Percentiles rank a stretch among this genome's conserved stretches.
Evolutionary conservation across 495 filamentous ascomycete genomes (phyloP).

Genomic region (Aspergillus kassunensis): DNA sequence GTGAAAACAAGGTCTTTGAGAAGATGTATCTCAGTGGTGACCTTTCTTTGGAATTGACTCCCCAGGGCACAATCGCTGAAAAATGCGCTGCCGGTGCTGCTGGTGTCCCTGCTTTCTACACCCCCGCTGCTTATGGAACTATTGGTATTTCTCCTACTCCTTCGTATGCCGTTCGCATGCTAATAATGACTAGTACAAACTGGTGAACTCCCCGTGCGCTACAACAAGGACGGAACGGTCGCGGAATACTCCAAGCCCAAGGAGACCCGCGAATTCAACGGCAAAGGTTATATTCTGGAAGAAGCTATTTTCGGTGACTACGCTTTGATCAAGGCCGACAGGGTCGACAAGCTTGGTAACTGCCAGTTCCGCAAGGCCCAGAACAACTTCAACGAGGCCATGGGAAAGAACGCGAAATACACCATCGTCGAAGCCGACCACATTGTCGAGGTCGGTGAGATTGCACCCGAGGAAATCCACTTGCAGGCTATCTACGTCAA

Average conservation of each 20-base stretch:
- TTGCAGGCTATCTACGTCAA: conserved; percentile 87
- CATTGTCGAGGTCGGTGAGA: conserved; percentile 78
- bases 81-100: conserved; percentile 78
- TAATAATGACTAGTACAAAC: conserved; percentile 55
- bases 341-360: conserved; percentile 85
- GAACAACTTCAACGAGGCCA: conserved; percentile 85
- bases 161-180: neutral
- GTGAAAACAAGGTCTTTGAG: conserved; percentile 88
- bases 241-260: conserved; percentile 68
- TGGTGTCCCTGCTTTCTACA: conserved; percentile 88
- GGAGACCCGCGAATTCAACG: conserved; percentile 79
- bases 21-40: conserved; percentile 77
- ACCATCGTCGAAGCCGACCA: conserved; percentile 89
- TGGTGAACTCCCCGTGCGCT: conserved; percentile 75
- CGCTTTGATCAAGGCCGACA: conserved; percentile 83
- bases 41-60: conserved; percentile 79
- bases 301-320: conserved; percentile 80
- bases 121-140: conserved; percentile 79
- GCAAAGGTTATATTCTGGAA: conserved; percentile 79
- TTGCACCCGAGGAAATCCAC: conserved; percentile 71
- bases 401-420: conserved; percentile 81
- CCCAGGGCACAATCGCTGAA: conserved; percentile 85
- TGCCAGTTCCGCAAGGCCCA: conserved; percentile 82
- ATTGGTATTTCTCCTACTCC: conserved; percentile 37
- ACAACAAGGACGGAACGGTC: conserved; percentile 74